phyloP scores from a whole-genome alignment of 2,329 filamentous ascomycete species.

The Calonectria hongkongensis region DNA sequence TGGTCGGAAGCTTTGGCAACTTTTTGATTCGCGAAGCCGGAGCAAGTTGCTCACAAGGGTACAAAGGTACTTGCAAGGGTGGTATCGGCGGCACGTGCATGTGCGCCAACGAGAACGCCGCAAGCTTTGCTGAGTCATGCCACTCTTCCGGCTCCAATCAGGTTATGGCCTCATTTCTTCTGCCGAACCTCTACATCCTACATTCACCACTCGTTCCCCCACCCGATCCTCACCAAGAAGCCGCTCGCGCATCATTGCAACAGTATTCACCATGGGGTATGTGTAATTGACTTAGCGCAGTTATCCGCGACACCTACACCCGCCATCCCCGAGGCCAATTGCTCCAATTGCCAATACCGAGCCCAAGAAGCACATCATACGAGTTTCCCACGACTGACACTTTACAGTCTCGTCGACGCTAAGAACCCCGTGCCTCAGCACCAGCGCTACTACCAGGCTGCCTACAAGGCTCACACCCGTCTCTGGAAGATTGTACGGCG shows the following conservation, averaged over 20 bases:
- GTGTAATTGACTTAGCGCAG: slow-evolving; percentile 52
- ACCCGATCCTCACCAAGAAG: slow-evolving; percentile 49
- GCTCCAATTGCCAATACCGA: slow-evolving; percentile 42
- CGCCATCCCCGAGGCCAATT: slow-evolving; percentile 52
- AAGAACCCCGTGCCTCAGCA: slow-evolving; percentile 85
- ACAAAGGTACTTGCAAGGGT: slow-evolving; percentile 31
- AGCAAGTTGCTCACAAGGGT: slow-evolving; percentile 31
- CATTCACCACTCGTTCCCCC: slow-evolving; percentile 53
- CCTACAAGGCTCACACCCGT: slow-evolving; percentile 80
- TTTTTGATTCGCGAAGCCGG: slow-evolving; percentile 44
- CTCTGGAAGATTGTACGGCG: slow-evolving; percentile 85
- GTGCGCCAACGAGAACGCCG: slow-evolving; percentile 47
- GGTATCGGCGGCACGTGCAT: slow-evolving; percentile 45
- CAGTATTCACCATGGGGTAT: slow-evolving; percentile 65
- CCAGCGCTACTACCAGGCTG: slow-evolving; percentile 84
- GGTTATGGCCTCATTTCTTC: slow-evolving; percentile 64
- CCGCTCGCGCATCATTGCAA: slow-evolving; percentile 49
- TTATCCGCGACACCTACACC: slow-evolving; percentile 37
- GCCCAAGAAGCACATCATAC: slow-evolving; percentile 52
- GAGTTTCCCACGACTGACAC: slow-evolving; percentile 55
- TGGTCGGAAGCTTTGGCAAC: slow-evolving; percentile 9
- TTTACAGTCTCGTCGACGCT: slow-evolving; percentile 77
- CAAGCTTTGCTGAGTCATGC: slow-evolving; percentile 61
- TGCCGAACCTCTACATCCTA: slow-evolving; percentile 56
- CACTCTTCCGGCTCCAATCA: slow-evolving; percentile 54